Evolutionary conservation across 202 grass and related monocot genomes (phyloP).

Genomic region (Panicum virgatum): DNA sequence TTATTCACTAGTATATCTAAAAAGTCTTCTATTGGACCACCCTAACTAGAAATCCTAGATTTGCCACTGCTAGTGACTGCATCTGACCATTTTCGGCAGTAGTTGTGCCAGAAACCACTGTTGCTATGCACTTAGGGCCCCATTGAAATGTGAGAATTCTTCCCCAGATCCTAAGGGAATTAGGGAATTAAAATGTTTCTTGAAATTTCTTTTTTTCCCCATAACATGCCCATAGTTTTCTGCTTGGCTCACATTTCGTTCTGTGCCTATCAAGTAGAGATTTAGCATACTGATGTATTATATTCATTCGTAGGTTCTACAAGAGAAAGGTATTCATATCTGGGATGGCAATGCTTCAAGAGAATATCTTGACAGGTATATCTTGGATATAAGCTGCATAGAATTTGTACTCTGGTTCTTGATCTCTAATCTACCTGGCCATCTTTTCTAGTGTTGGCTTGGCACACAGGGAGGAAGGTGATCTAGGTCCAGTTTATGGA

Average conservation of each 20-base stretch:
- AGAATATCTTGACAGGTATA: constrained; percentile 89
- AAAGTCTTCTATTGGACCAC: too few species aligned
- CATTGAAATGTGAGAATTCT: neutral
- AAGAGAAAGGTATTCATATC: constrained; percentile 81
- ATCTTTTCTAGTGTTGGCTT: constrained; percentile 73
- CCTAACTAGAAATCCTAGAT: too few species aligned
- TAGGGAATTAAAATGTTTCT: neutral
- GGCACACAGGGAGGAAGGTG: constrained; percentile 78
- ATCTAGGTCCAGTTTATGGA: constrained; percentile 86
- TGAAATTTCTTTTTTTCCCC: neutral
- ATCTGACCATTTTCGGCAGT: neutral
- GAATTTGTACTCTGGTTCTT: constrained; percentile 2
- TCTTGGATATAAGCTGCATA: constrained; percentile 24
- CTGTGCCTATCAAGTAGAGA: neutral
- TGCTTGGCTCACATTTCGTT: neutral
- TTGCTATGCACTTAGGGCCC: neutral
- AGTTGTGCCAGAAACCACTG: neutral
- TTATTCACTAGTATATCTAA: too few species aligned
- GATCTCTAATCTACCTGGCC: constrained; percentile 31
- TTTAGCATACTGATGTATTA: constrained; percentile 3
- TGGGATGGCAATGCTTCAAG: constrained; percentile 97
- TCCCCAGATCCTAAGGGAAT: neutral
- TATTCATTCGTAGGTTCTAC: constrained; percentile 61
- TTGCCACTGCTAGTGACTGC: neutral
- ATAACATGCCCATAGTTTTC: neutral